Base-by-base conservation (phyloP, 2,329 filamentous ascomycete species). In the Colletotrichum sp. region DNA sequence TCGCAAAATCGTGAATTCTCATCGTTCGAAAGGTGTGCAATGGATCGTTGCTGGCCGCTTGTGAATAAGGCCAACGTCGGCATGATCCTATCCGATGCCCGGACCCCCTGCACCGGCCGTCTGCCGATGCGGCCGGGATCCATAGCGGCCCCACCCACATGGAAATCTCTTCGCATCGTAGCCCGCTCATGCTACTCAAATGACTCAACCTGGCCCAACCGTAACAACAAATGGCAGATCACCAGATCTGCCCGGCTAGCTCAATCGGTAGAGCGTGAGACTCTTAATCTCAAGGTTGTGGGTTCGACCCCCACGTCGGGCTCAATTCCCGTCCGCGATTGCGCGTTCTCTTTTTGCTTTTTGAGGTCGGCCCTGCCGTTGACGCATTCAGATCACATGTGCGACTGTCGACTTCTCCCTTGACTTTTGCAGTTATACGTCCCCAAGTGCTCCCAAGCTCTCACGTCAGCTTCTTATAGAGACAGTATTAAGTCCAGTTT, bases 221-320 rank as follows among this genome's bases (percentile, higher is more conserved):
- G 9, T 66, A 73, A 70, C 58, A 59, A 28, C 26, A 70, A 65
- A 43, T 68, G 65, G 72, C 52, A 48, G 69, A 28, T 74, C 72
- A 26, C 24, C 24, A 16, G 73, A 69, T 59, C 69, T 68, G 63
- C 58, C 65, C 52, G 13, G 89, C 87, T 92, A 92, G 90, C 90
- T 92, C 90, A 92, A 92, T 92, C 89, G 90, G 90, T 92, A 93
- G 91, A 93, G 91, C 91, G 91, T 93, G 88, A 92, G 91, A 92
- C 91, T 93, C 91, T 90, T 90, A 90, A 77, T 77, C 75, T 77
- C 72, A 77, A 77, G 75, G 75, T 77, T 77, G 73, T 74, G 75
- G 75, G 77, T 78, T 78, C 77, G 78, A 79, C 78, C 78, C 78
- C 78, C 78, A 78, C 77, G 77, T 79, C 77, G 78, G 78, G 78